Conservation (phyloP, 345 rosid species). For the Salix caprea region DNA sequence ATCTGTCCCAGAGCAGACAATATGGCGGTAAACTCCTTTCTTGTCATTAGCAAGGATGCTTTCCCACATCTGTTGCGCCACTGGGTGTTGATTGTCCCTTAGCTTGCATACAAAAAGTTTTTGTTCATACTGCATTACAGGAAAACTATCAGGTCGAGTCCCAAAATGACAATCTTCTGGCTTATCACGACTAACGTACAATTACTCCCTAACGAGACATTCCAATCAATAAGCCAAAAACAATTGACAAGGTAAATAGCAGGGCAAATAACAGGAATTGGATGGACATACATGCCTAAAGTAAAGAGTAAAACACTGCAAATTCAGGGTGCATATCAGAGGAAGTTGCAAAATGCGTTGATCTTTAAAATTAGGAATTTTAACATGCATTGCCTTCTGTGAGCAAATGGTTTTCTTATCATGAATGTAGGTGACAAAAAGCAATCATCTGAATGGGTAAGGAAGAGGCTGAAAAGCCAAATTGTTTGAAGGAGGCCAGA, state of each 20-base stretch:
- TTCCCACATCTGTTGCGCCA: constrained; percentile 54
- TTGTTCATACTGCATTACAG: constrained; percentile 54
- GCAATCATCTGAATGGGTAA: not conserved
- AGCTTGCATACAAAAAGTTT: constrained; percentile 47
- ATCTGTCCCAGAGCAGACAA: constrained; percentile 56
- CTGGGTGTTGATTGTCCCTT: constrained; percentile 40
- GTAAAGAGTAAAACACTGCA: not conserved
- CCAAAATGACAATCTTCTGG: no score
- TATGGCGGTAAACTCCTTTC: constrained; percentile 62
- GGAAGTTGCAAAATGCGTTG: not conserved
- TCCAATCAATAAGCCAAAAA: no score
- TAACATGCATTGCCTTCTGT: not conserved
- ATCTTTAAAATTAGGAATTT: not conserved
- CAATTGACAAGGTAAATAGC: no score
- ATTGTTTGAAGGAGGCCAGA: not conserved
- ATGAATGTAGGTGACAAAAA: not conserved
- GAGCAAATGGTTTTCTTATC: not conserved
- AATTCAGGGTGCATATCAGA: not conserved
- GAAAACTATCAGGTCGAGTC: constrained; percentile 5
- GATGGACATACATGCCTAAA: not conserved
- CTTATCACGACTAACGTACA: no score
- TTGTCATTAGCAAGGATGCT: constrained; percentile 62
- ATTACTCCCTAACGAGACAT: no score
- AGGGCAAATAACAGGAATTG: no score
- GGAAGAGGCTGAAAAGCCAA: not conserved